Evolutionary conservation across 345 rosid species (phyloP).

Genomic region (Rhodamnia rubescens): DNA sequence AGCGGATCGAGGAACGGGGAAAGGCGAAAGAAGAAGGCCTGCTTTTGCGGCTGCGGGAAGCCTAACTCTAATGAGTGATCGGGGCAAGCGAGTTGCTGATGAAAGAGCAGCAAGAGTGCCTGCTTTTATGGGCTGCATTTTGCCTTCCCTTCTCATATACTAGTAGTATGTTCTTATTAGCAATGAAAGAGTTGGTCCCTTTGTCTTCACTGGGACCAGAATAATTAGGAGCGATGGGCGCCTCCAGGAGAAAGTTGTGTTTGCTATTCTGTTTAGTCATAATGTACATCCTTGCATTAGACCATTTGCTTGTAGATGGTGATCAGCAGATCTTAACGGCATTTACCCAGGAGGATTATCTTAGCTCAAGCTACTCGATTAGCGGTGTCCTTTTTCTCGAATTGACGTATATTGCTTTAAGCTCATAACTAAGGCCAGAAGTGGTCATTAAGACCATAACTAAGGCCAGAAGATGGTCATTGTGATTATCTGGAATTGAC

Average conservation of each 20-base stretch:
- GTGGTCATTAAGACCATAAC: neutral
- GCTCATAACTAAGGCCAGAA: neutral
- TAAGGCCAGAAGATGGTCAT: neutral
- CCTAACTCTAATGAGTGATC: constrained; percentile 31
- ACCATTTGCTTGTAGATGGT: neutral
- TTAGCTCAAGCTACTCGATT: neutral
- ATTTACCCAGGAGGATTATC: neutral
- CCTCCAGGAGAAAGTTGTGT: neutral
- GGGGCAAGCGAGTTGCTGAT: neutral
- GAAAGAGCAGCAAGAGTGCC: neutral
- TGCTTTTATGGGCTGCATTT: neutral
- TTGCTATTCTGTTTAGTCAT: neutral
- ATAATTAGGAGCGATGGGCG: neutral
- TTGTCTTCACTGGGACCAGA: neutral
- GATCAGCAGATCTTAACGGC: neutral
- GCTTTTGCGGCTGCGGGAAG: constrained; percentile 68
- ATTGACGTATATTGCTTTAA: neutral
- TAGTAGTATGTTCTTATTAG: neutral
- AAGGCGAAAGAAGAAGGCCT: constrained; percentile 40
- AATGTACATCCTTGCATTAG: neutral
- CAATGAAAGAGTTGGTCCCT: neutral
- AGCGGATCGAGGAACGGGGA: constrained; percentile 31
- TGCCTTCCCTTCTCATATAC: neutral
- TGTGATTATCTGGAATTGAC: neutral
- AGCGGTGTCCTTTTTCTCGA: neutral